Evolutionary conservation across 1,284 basidiomycete genomes (phyloP), one percentile per base, ranked within the genome.

Genomic region (Mycosarcoma maydis): DNA sequence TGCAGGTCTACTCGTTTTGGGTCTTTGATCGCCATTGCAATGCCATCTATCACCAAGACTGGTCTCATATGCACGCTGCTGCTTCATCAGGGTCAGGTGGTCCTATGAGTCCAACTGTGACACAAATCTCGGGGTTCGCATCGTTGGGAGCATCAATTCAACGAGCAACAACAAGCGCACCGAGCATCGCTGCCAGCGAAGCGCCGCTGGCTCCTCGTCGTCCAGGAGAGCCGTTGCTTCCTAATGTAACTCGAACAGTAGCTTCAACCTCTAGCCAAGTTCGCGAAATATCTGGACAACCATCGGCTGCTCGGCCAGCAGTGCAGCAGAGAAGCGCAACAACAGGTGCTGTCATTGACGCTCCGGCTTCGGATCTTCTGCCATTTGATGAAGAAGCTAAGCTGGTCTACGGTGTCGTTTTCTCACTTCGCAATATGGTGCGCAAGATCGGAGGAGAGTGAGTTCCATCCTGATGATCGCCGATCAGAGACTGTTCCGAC

Each of bases 331-430:
- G 38, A 27, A 34, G 45, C 37, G 37, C 45, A 3, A 34, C 45
- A 2, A 39, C 52, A 10, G 20, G 24, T 13, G 33, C 53, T 6
- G n/a, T 40, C 30, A 39, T 54, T 24, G 51, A 65, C 37, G 26
- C 42, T 17, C 32, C 49, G 17, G 45, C 58, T 17, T 43, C 57
- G 9, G 62, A 62, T 4, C 40, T 61, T 38, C 68, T 81, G 2
- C 86, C 94, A 5, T 97, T 99, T 72, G 94, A 98, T 79, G 95
- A 99, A 83, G 94, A 99, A 83, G 90, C 91, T 2, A 99, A 99
- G 83, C 87, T 98, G 50, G 94, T 98, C 0, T 98, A 98, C 80
- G 96, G 96, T 59, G 91, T 98, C 39, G 87, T 98, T 17, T 85
- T 97, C 50, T 95, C 92, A 7, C 82, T 98, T 69, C 85, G 93